phyloP scores from a whole-genome alignment of 2,329 filamentous ascomycete species.

The Esteya vermicola region DNA sequence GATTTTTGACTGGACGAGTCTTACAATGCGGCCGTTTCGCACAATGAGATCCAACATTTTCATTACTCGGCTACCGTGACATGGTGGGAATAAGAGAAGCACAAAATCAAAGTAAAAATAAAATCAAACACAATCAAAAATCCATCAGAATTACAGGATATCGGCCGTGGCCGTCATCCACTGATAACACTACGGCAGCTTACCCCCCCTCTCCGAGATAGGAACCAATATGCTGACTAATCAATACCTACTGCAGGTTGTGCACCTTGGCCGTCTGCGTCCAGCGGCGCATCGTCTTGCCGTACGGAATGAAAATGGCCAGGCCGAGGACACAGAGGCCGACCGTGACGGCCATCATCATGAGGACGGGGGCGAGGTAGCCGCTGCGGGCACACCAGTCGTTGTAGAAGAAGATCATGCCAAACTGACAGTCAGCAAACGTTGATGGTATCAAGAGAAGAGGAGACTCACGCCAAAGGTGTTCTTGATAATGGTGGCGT shows the following conservation, averaged over 20 bases:
- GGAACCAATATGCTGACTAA: too few relatives aligned
- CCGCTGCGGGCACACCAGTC: constrained; percentile 14
- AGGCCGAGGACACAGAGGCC: constrained; percentile 15
- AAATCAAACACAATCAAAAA: too few relatives aligned
- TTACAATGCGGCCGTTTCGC: constrained; percentile 14
- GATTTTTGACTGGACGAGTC: too few relatives aligned
- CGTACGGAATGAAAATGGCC: constrained; percentile 14
- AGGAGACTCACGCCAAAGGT: constrained; percentile 19
- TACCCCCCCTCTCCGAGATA: too few relatives aligned
- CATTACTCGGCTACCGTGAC: too few relatives aligned
- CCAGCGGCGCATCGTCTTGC: constrained; percentile 17
- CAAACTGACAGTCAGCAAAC: constrained; percentile 13
- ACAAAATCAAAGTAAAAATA: too few relatives aligned
- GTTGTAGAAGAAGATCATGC: constrained; percentile 17
- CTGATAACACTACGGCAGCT: too few relatives aligned
- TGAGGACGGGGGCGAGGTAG: constrained; percentile 14
- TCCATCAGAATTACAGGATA: too few relatives aligned
- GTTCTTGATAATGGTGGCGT: constrained; percentile 51
- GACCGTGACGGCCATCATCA: constrained; percentile 15
- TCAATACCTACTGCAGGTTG: too few relatives aligned
- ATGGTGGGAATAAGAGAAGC: too few relatives aligned
- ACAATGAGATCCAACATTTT: constrained; percentile 13
- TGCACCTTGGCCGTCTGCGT: constrained; percentile 18
- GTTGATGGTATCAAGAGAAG: constrained; percentile 2
- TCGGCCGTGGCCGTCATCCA: too few relatives aligned